Percentiles rank a stretch among this genome's conserved stretches.
Evolutionary conservation across 345 rosid genomes (phyloP).

Genomic region (Microthlaspi erraticum): DNA sequence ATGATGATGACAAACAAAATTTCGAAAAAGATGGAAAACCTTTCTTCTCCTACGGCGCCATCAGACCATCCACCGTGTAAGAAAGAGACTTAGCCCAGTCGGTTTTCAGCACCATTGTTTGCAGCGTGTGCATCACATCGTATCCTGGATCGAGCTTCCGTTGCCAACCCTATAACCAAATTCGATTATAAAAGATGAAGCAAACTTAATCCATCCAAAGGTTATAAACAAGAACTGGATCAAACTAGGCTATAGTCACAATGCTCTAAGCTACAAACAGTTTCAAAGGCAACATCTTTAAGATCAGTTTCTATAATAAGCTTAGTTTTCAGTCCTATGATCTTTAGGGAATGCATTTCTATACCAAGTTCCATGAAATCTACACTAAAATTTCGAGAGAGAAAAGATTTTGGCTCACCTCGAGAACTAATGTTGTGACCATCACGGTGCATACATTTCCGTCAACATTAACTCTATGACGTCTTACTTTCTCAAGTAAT

Average conservation of each 20-base stretch:
- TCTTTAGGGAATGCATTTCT: conserved; percentile 12
- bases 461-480: conserved; percentile 85
- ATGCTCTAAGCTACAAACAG: conserved; percentile 16
- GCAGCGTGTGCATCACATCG: conserved; percentile 88
- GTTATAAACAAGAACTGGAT: conserved; percentile 9
- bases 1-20: conserved; percentile 40
- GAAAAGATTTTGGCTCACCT: conserved; percentile 58
- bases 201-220: conserved; percentile 21
- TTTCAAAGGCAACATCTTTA: not conserved
- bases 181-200: not conserved
- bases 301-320: not conserved
- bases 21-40: conserved; percentile 16
- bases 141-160: conserved; percentile 91
- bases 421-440: conserved; percentile 97
- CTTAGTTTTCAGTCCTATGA: not conserved
- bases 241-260: conserved; percentile 22
- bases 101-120: conserved; percentile 76
- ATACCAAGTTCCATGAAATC: conserved; percentile 14
- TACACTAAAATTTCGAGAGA: not conserved
- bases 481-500: conserved; percentile 91
- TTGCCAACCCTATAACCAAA: conserved; percentile 85
- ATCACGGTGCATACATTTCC: conserved; percentile 97
- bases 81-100: conserved; percentile 98
- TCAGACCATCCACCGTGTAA: conserved; percentile 91
- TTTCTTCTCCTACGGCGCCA: conserved; percentile 73